These are phyloP conservation scores for Suhomyces panamericanus DNA, from an alignment of 1,139 yeast species.

Conservation along the genomic window DNA sequence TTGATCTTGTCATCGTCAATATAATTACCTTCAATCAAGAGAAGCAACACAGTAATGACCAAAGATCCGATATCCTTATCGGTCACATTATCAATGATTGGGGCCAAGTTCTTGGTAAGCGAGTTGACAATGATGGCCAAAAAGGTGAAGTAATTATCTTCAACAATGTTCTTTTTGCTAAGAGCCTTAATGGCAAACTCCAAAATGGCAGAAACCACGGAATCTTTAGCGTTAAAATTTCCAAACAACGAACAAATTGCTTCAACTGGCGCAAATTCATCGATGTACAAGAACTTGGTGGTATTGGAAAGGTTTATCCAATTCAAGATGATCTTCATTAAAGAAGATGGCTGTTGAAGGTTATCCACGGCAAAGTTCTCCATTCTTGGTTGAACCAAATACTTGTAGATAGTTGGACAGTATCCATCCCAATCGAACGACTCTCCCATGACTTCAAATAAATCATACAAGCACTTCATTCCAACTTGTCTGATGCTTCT, in stretches of 20 bases:
- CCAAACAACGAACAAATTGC: constrained; percentile 59
- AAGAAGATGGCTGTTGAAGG: constrained; percentile 77
- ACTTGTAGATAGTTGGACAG: constrained; percentile 50
- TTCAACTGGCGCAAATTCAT: constrained; percentile 54
- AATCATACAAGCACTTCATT: constrained; percentile 53
- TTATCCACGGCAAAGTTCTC: constrained; percentile 70
- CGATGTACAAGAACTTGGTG: constrained; percentile 54
- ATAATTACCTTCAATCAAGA: constrained; percentile 59
- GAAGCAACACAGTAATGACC: constrained; percentile 53
- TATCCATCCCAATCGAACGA: constrained; percentile 57
- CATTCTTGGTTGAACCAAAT: constrained; percentile 67
- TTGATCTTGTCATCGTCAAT: constrained; percentile 60
- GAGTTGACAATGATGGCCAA: constrained; percentile 59
- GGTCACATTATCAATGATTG: constrained; percentile 42
- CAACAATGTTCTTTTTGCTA: constrained; percentile 37
- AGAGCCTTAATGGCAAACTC: constrained; percentile 53
- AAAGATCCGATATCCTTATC: constrained; percentile 53
- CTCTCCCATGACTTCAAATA: constrained; percentile 52
- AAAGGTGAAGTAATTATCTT: constrained; percentile 47
- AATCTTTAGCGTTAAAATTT: constrained; percentile 61
- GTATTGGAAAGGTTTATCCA: constrained; percentile 59
- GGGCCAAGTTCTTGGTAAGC: constrained; percentile 52
- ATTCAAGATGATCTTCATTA: constrained; percentile 64
- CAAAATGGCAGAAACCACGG: constrained; percentile 59
- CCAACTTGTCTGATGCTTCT: constrained; percentile 61